Percentiles rank a stretch among this genome's conserved stretches.
Conservation (phyloP, 2,329 filamentous ascomycete genomes). For the Pestalotiopsis sp. region DNA sequence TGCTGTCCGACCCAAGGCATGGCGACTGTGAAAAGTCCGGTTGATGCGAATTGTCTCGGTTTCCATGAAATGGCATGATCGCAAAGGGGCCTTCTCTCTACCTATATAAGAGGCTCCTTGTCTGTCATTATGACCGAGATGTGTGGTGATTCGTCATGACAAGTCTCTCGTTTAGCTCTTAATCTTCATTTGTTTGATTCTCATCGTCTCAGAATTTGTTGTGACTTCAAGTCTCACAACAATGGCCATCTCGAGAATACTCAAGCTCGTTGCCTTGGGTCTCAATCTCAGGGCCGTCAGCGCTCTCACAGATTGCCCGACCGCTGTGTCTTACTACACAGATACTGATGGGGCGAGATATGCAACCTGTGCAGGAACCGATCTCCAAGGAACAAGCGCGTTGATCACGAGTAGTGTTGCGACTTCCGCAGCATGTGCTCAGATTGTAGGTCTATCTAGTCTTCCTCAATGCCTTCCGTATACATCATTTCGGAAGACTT, state of each 20-base stretch:
- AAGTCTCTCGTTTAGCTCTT: background rate
- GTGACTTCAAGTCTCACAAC: background rate
- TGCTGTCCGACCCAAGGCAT: background rate
- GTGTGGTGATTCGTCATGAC: background rate
- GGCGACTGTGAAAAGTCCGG: background rate
- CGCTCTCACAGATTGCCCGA: background rate
- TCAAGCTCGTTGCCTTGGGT: background rate
- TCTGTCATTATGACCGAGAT: background rate
- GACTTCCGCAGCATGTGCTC: background rate
- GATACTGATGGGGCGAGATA: background rate
- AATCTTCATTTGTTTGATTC: background rate
- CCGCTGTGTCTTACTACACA: background rate
- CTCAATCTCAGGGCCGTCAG: background rate
- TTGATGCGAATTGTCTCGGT: background rate
- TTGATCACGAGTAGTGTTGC: background rate
- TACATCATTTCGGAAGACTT: background rate
- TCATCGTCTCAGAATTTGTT: background rate
- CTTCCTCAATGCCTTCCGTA: no score
- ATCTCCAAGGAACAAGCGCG: slow-evolving; percentile 4
- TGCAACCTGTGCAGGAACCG: slow-evolving; percentile 5
- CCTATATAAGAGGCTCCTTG: background rate
- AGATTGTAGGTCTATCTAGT: background rate
- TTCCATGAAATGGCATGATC: background rate
- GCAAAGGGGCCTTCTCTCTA: background rate
- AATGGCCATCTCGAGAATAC: background rate